Evolutionary conservation across 495 filamentous ascomycete genomes (phyloP).

Genomic region (Penicillium lividum): DNA sequence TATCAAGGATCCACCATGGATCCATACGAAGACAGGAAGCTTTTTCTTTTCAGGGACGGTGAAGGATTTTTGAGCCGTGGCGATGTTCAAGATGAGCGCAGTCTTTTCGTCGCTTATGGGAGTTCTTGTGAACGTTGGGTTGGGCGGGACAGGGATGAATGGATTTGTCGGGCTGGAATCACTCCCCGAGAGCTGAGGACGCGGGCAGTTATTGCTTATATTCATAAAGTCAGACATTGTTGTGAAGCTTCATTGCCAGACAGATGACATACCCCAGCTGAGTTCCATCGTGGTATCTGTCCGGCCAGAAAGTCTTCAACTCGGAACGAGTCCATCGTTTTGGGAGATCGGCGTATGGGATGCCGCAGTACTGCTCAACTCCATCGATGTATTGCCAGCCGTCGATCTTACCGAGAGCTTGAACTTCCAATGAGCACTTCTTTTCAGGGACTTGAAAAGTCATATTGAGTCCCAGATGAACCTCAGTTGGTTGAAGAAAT

Average conservation of each 20-base stretch:
- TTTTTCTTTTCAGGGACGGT: neutral
- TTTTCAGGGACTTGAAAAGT: conserved; percentile 13
- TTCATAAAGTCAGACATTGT: neutral
- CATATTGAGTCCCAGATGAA: conserved; percentile 5
- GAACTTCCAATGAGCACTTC: conserved; percentile 6
- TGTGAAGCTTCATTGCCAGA: neutral
- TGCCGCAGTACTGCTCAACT: conserved; percentile 18
- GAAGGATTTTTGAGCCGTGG: neutral
- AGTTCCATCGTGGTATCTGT: conserved; percentile 17
- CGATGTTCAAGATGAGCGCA: conserved; percentile 14
- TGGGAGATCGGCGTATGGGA: conserved; percentile 12
- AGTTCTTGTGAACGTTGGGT: conserved; percentile 6
- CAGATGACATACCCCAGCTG: conserved; percentile 10
- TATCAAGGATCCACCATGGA: conserved; percentile 16
- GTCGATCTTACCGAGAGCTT: conserved; percentile 9
- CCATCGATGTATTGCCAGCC: conserved; percentile 13
- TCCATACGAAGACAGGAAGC: conserved; percentile 13
- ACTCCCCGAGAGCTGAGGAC: conserved; percentile 1
- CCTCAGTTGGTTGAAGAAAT: too few species aligned
- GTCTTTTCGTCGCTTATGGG: conserved; percentile 13
- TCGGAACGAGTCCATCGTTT: conserved; percentile 18
- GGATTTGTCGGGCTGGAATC: conserved; percentile 12
- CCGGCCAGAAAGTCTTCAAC: conserved; percentile 13
- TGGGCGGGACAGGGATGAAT: conserved; percentile 15
- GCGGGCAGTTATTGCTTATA: conserved; percentile 13